Base-by-base conservation (phyloP, 2,329 filamentous ascomycete species). In the Diaporthe citrichinensis region DNA sequence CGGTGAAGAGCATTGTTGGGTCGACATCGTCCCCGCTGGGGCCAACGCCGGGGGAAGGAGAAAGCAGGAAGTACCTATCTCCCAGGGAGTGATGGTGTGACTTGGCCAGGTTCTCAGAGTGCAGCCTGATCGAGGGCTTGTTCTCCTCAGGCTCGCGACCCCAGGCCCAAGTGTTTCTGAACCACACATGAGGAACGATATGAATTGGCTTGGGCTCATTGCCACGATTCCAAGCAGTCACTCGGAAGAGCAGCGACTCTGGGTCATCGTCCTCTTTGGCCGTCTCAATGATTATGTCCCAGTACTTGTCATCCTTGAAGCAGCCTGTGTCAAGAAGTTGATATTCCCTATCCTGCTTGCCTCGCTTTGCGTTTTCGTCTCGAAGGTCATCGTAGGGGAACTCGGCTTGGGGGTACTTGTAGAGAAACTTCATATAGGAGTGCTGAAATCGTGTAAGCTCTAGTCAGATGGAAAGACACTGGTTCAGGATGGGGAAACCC, bases 391-490 rank as follows among this genome's bases (percentile, higher is more conserved):
- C 90, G 87, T 98, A 98, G 3, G 96, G 97, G 81, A 98, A 98
- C 78, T 93, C 92, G 80, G 90, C 91, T 85, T 98, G 96, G 0
- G 97, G 97, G 81, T 98, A 97, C 85, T 98, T 98, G 90, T 98
- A 98, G 79, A 98, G 92, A 82, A 93, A 97, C 85, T 98, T 98
- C 96, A 98, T 98, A 88, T 98, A 98, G 39, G 96, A 98, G 85
- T 98, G 96, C 94, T 96, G 83, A 41, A 76, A 75, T 72, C 34
- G 75, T 76, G 77, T 81, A 78, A 79, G 71, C 51, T 71, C 7
- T 58, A 69, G 49, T 69, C 25, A 44, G 39, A 55, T 31, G 31
- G 58, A 44, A 73, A 14, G 15, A 15, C 4, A 25, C 15, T 46
- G 15, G 46, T 14, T 44, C 31, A 65, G 78, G 77, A 55, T 7